Evolutionary conservation across 768 basidiomycete species (phyloP).

Genomic region (Phylloporus scabripes): DNA sequence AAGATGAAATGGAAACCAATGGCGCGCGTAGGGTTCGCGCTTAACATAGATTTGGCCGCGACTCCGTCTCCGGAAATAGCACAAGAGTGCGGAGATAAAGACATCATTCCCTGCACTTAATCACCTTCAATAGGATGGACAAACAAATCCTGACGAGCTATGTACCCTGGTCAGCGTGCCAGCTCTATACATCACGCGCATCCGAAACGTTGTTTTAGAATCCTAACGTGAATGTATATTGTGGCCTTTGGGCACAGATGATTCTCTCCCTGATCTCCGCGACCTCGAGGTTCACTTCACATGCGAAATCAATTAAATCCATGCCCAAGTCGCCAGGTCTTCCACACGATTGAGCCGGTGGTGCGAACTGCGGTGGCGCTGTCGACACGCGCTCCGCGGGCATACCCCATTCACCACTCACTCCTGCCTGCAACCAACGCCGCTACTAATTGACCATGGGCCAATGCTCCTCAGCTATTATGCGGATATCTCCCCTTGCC

Average conservation of each 20-base stretch:
- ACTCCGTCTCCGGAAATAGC: background rate
- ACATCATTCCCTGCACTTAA: background rate
- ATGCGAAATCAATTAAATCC: constrained; percentile 1
- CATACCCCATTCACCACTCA: background rate
- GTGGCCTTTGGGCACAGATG: background rate
- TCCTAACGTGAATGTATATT: background rate
- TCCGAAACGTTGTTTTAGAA: background rate
- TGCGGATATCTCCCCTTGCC: constrained; percentile 1
- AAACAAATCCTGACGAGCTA: background rate
- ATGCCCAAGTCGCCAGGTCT: constrained; percentile 2
- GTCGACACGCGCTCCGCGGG: constrained; percentile 8
- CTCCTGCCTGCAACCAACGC: constrained; percentile 7
- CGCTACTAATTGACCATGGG: constrained; percentile 18
- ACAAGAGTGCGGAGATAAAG: background rate
- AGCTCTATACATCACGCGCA: background rate
- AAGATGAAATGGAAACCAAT: background rate
- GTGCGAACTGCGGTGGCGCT: background rate
- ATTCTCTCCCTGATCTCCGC: background rate
- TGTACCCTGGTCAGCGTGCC: background rate
- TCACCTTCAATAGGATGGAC: background rate
- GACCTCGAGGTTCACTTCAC: background rate
- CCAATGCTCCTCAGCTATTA: constrained; percentile 10
- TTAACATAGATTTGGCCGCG: background rate
- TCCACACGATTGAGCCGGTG: background rate
- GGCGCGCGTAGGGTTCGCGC: background rate